These are phyloP conservation scores for Botryotinia narcissicola DNA, from an alignment of 2,329 filamentous ascomycete genomes.

Conservation along the genomic window DNA sequence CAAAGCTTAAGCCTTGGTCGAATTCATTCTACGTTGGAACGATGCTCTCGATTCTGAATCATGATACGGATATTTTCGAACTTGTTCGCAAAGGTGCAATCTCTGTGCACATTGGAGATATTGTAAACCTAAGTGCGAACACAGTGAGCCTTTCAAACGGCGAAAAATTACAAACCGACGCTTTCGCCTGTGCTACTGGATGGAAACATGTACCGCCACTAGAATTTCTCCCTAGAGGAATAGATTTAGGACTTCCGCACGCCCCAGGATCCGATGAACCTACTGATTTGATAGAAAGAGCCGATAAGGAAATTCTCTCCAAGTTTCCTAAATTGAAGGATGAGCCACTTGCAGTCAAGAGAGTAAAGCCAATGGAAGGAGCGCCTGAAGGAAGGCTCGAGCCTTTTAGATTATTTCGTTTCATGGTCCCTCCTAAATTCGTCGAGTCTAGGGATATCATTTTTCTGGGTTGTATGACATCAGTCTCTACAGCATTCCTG, in stretches of 20 bases:
- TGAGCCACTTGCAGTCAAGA: conserved; percentile 50
- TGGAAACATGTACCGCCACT: conserved; percentile 56
- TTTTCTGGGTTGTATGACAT: conserved; percentile 47
- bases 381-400: conserved; percentile 8
- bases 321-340: conserved; percentile 52
- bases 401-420: conserved; percentile 47
- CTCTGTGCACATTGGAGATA: conserved; percentile 52
- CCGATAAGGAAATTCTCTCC: conserved; percentile 53
- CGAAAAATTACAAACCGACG: conserved; percentile 48
- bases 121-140: conserved; percentile 45
- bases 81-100: conserved; percentile 53
- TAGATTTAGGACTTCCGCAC: conserved; percentile 51
- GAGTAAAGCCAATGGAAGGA: conserved; percentile 44
- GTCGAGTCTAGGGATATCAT: conserved; percentile 44
- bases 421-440: conserved; percentile 47
- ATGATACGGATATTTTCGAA: conserved; percentile 56
- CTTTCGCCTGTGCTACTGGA: conserved; percentile 56
- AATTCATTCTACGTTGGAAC: conserved; percentile 52
- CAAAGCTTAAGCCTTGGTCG: conserved; percentile 54
- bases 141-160: conserved; percentile 53
- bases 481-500: conserved; percentile 44
- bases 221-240: conserved; percentile 50
- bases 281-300: conserved; percentile 42
- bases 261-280: conserved; percentile 35
- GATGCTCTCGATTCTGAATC: conserved; percentile 60